These are phyloP conservation scores for Plasmodium billcollinsi DNA, from an alignment of 169 alveolate species.

Conservation along the genomic window DNA sequence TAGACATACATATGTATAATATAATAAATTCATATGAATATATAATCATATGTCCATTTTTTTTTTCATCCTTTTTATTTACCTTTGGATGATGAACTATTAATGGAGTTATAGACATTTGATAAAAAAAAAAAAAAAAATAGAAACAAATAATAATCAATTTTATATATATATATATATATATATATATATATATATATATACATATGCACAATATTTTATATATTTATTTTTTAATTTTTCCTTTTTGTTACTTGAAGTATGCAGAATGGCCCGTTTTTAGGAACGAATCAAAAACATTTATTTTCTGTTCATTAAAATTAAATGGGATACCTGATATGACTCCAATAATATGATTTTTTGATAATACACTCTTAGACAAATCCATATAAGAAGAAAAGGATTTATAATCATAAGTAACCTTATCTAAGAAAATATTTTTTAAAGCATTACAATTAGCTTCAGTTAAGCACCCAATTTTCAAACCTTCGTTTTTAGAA, in stretches of 20 bases:
- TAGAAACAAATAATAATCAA: not conserved
- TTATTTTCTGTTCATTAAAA: not conserved
- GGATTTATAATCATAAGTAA: not conserved
- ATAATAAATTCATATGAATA: not conserved
- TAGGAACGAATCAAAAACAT: not conserved
- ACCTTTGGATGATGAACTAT: not conserved
- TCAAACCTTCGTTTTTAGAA: not conserved
- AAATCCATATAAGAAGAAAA: constrained; percentile 9
- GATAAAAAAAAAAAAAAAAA: constrained; percentile 14
- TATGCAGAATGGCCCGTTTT: constrained; percentile 12
- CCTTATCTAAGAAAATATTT: not conserved
- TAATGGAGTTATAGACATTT: not conserved
- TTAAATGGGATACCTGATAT: not conserved
- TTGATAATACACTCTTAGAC: not conserved
- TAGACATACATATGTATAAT: not conserved
- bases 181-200: not conserved
- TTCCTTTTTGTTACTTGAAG: not conserved
- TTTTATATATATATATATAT: constrained; percentile 9
- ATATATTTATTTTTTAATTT: too few species aligned
- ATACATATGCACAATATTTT: too few species aligned
- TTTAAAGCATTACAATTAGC: constrained; percentile 13
- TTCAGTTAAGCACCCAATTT: constrained; percentile 4
- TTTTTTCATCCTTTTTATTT: not conserved
- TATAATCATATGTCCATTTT: not conserved
- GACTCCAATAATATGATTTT: not conserved